Conservation (phyloP, 768 basidiomycete species). For the Bullera alba region DNA sequence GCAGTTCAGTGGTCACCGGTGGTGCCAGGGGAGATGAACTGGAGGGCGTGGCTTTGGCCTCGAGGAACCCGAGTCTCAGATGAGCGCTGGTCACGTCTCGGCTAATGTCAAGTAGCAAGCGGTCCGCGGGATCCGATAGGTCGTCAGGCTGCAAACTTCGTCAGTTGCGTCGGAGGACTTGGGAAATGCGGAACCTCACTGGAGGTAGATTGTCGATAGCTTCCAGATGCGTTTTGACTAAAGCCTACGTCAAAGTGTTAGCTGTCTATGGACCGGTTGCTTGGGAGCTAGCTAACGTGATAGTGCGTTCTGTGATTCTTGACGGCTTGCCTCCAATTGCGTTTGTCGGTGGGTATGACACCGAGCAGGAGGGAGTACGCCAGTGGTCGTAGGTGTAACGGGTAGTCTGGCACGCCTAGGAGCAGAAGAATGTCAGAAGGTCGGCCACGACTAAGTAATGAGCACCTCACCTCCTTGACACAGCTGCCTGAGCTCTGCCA, state of each 20-base stretch:
- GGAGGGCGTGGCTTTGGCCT: neutral
- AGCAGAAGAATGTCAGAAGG: neutral
- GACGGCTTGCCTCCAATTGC: constrained; percentile 11
- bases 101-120: no score
- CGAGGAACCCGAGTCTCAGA: neutral
- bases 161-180: neutral
- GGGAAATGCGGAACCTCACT: neutral
- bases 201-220: neutral
- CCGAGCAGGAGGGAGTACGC: constrained; percentile 29
- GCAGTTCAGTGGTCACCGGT: neutral
- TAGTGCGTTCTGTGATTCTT: constrained; percentile 14
- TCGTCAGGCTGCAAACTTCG: no score
- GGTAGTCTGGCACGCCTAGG: constrained; percentile 35
- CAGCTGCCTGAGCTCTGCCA: constrained; percentile 20
- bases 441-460: constrained; percentile 14
- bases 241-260: neutral
- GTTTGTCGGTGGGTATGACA: constrained; percentile 13
- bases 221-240: neutral
- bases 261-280: neutral
- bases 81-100: neutral
- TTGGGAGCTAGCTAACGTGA: constrained; percentile 3
- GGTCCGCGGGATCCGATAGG: no score
- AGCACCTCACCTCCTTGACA: constrained; percentile 1
- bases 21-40: neutral
- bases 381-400: constrained; percentile 29